phyloP scores from a whole-genome alignment of 805 yeast species.

The Wickerhamiella azymoides region DNA sequence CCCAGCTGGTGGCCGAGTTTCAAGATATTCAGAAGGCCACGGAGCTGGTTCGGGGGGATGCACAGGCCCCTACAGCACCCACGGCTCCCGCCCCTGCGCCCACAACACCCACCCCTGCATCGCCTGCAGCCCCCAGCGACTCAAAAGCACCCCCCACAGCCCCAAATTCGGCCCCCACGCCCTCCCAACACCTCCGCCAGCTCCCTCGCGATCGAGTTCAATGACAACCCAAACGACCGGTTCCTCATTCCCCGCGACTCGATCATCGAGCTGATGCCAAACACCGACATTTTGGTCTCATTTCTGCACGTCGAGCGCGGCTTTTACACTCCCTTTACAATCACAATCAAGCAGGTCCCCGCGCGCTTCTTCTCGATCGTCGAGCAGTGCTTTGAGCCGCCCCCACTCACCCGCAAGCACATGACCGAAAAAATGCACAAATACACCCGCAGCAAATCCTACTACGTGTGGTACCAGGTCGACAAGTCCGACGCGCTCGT shows the following conservation, averaged over 20 bases:
- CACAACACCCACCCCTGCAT: conserved; percentile 7
- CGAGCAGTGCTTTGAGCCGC: conserved; percentile 46
- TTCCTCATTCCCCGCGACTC: conserved; percentile 65
- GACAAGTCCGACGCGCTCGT: conserved; percentile 22
- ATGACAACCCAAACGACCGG: conserved; percentile 63
- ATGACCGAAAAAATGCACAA: conserved; percentile 48
- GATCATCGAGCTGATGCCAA: conserved; percentile 40
- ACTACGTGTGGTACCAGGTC: conserved; percentile 70
- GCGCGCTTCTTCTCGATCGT: conserved; percentile 49
- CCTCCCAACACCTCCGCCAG: too few relatives aligned
- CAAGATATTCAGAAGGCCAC: conserved; percentile 71
- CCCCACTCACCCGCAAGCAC: conserved; percentile 38
- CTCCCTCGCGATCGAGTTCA: conserved; percentile 70
- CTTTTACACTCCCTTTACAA: conserved; percentile 44
- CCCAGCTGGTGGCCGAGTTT: conserved; percentile 59
- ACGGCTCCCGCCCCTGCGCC: conserved; percentile 36
- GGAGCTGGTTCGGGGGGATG: conserved; percentile 19
- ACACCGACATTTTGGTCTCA: conserved; percentile 28
- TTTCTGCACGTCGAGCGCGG: conserved; percentile 22
- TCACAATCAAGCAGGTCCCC: conserved; percentile 54
- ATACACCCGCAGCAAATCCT: conserved; percentile 48
- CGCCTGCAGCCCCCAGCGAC: too few relatives aligned
- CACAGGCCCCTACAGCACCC: too few relatives aligned
- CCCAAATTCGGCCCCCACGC: conserved; percentile 2
- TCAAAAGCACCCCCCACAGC: too few relatives aligned